phyloP scores from a whole-genome alignment of 164 flowering plant genomes.

The Sextonia rubra region DNA sequence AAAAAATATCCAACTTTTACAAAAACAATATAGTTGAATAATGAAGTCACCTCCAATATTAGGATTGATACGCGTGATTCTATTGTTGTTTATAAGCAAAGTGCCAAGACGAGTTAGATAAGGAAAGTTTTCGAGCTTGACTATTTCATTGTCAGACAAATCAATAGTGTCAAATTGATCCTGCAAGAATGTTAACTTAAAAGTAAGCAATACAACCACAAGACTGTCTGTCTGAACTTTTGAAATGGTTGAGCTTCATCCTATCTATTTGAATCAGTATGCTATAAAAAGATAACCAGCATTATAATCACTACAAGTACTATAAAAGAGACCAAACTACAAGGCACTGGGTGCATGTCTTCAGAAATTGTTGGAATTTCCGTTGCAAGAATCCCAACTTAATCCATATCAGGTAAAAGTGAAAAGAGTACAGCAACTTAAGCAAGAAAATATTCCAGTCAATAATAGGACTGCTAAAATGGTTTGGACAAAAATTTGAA shows the following conservation, averaged over 20 bases:
- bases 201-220: constrained; percentile 6
- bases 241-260: not conserved
- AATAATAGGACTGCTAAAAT: too few relatives aligned
- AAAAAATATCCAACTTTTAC: not conserved
- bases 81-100: constrained; percentile 72
- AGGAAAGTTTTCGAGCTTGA: constrained; percentile 93
- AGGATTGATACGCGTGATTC: constrained; percentile 87
- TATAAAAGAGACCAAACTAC: not conserved
- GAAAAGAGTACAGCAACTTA: too few relatives aligned
- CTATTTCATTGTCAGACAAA: constrained; percentile 95
- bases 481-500: too few relatives aligned
- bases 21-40: not conserved
- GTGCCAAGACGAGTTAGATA: constrained; percentile 74
- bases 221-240: not conserved
- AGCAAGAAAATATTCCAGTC: too few relatives aligned
- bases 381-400: too few relatives aligned
- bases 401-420: too few relatives aligned
- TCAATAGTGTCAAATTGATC: constrained; percentile 97
- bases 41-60: constrained; percentile 65
- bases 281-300: not conserved
- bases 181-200: constrained; percentile 32
- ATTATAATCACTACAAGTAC: not conserved
- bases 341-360: too few relatives aligned
- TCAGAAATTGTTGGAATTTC: too few relatives aligned
- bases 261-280: not conserved